Base-by-base conservation (phyloP, 345 rosid species). In the Lumnitzera littorea region DNA sequence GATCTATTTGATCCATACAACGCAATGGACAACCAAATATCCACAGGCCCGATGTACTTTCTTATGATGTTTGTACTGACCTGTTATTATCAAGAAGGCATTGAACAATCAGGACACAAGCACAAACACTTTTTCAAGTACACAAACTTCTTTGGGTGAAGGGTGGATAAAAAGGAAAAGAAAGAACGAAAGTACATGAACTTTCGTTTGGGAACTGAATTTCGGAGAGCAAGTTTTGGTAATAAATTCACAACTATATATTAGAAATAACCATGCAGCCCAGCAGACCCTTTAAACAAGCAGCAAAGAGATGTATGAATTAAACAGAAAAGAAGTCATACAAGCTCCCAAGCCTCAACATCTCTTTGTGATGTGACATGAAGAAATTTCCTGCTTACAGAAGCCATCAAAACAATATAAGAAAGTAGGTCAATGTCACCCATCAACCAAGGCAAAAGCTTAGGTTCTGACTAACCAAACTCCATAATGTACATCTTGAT, bases 331-430 rank as follows among this genome's bases (percentile, higher is more conserved):
- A 64, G 15, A 52, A 57, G 17, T 9, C 83, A 48, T 80, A 81
- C 91, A 50, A 92, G 90, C 72, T 92, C 96, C 96, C 96, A 87
- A 36, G 83, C 88, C 74, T 85, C 87, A 53, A 82, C 55, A 51
- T 75, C 67, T 71, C 79, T 80, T 48, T 60, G 62, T 56, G 88
- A 57, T 62, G 76, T 59, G 65, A 71, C 74, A 16, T 57, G 66
- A 55, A 84, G 58, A 61, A 84, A 74, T 65, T 66, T 77, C 70
- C 96, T 92, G 90, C 63, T 46, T 48, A 62, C 46, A 57, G 57
- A 56, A 3, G 6, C 23, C 50, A 15, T 12, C 7, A 55, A 20
- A 41, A 51, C 56, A 12, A 47, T 55, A 29, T 3, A 49, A 11
- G 50, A 13, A 8, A 31, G 31, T 7, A 3, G 13, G 53, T 15